Evolutionary conservation across 2,329 filamentous ascomycete genomes (phyloP).

Genomic region (Aureobasidium leucospermi): DNA sequence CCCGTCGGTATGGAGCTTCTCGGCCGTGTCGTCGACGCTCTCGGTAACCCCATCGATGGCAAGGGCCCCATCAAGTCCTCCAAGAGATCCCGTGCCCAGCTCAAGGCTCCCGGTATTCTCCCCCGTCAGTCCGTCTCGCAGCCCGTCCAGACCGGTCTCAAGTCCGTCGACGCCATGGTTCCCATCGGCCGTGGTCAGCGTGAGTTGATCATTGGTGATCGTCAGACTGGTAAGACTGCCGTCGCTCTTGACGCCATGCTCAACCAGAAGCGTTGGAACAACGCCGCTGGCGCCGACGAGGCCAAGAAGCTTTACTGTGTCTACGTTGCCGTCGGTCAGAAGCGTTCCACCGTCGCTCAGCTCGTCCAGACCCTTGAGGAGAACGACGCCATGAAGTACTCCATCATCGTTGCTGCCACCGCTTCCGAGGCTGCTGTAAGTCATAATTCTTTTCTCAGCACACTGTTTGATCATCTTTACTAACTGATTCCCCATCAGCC

Average conservation of each 20-base stretch:
- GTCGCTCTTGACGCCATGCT: slow-evolving; percentile 96
- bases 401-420: slow-evolving; percentile 85
- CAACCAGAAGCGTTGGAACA: slow-evolving; percentile 99
- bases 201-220: slow-evolving; percentile 99
- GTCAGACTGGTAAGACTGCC: slow-evolving; percentile 99
- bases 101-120: slow-evolving; percentile 98
- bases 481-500: slow-evolving; percentile 35
- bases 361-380: slow-evolving; percentile 99
- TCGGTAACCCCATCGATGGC: slow-evolving; percentile 98
- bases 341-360: slow-evolving; percentile 98
- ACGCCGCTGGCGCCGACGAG: slow-evolving; percentile 70
- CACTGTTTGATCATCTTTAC: slow-evolving; percentile 11
- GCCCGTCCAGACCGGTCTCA: slow-evolving; percentile 98
- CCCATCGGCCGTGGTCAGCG: slow-evolving; percentile 99
- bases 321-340: slow-evolving; percentile 98
- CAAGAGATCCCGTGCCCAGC: slow-evolving; percentile 90
- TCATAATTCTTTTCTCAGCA: slow-evolving; percentile 2
- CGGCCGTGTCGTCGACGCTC: slow-evolving; percentile 95
- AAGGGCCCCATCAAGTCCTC: slow-evolving; percentile 94
- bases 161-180: slow-evolving; percentile 99
- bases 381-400: slow-evolving; percentile 99
- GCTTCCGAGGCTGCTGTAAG: slow-evolving; percentile 77
- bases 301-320: slow-evolving; percentile 98
- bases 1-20: slow-evolving; percentile 89
- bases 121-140: slow-evolving; percentile 95